Percentiles rank a stretch among this genome's conserved stretches.
phyloP scores from a whole-genome alignment of 2,329 filamentous ascomycete genomes.

The Clonostachys rosea region DNA sequence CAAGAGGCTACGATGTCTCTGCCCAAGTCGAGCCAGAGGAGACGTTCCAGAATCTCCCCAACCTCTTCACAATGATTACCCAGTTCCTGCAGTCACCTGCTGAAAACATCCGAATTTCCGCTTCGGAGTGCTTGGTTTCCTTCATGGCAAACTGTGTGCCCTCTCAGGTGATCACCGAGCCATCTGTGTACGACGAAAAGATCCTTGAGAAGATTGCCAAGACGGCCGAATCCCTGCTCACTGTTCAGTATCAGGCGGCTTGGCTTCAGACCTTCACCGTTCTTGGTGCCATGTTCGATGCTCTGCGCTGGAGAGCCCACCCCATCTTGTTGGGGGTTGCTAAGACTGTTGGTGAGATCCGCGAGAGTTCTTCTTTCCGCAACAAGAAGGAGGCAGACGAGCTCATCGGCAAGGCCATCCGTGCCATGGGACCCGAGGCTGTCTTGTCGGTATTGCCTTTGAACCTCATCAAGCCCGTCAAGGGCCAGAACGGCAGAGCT shows the following conservation, averaged over 20 bases:
- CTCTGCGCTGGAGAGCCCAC: constrained; percentile 77
- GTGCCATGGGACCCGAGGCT: constrained; percentile 83
- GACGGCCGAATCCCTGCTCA: constrained; percentile 69
- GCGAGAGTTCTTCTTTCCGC: constrained; percentile 81
- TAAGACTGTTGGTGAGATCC: constrained; percentile 78
- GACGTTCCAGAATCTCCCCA: constrained; percentile 85
- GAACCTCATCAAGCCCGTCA: constrained; percentile 74
- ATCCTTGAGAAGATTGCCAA: constrained; percentile 75
- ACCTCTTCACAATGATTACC: constrained; percentile 75
- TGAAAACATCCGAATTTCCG: constrained; percentile 89
- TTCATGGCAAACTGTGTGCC: constrained; percentile 91
- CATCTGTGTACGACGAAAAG: constrained; percentile 91
- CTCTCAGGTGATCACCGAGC: constrained; percentile 75
- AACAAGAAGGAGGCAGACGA: constrained; percentile 94
- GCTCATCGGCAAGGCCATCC: constrained; percentile 81
- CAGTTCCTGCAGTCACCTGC: constrained; percentile 81
- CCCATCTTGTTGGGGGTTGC: constrained; percentile 74
- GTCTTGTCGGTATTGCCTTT: constrained; percentile 80
- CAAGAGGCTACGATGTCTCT: constrained; percentile 89
- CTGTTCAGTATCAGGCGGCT: constrained; percentile 86
- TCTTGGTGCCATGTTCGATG: constrained; percentile 80
- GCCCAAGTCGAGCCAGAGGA: constrained; percentile 85
- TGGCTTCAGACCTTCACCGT: constrained; percentile 95
- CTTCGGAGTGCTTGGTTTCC: constrained; percentile 90
- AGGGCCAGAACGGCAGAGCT: constrained; percentile 77